A percentile compares a stretch with the other conserved stretches of the same genome.
These are phyloP conservation scores for Naganishia albida DNA, from an alignment of 1,284 basidiomycete genomes.

Conservation along the genomic window DNA sequence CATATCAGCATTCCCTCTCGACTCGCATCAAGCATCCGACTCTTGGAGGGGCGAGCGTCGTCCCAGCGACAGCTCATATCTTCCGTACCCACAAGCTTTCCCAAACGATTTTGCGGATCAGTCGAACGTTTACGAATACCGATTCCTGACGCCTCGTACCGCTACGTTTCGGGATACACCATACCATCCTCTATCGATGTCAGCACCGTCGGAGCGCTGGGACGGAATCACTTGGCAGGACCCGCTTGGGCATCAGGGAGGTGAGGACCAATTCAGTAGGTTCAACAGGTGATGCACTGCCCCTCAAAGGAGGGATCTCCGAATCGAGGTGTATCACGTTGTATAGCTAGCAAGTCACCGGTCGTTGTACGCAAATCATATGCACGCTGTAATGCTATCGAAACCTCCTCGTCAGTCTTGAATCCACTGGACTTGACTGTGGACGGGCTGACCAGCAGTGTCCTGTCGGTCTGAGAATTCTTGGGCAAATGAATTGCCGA, in stretches of 20 bases:
- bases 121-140: slow-evolving; percentile 6
- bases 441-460: too few species aligned
- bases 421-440: too few species aligned
- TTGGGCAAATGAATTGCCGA: too few species aligned
- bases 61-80: slow-evolving; percentile 5
- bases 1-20: background rate
- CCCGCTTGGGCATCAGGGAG: background rate
- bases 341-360: too few species aligned
- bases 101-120: slow-evolving; percentile 14
- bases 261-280: background rate
- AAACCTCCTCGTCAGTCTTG: too few species aligned
- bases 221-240: slow-evolving; percentile 5
- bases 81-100: slow-evolving; percentile 2
- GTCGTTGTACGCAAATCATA: too few species aligned
- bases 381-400: too few species aligned
- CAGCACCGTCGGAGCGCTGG: slow-evolving; percentile 4
- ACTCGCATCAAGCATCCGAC: background rate
- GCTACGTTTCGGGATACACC: slow-evolving; percentile 10
- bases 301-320: too few species aligned
- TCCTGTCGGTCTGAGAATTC: too few species aligned
- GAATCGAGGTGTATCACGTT: too few species aligned
- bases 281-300: background rate
- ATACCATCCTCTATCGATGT: slow-evolving; percentile 11
- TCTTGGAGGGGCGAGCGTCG: background rate
- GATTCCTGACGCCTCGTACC: slow-evolving; percentile 12